Percentiles rank a stretch among this genome's conserved stretches.
Evolutionary conservation across 768 basidiomycete species (phyloP).

Genomic region (Lactarius sp.): DNA sequence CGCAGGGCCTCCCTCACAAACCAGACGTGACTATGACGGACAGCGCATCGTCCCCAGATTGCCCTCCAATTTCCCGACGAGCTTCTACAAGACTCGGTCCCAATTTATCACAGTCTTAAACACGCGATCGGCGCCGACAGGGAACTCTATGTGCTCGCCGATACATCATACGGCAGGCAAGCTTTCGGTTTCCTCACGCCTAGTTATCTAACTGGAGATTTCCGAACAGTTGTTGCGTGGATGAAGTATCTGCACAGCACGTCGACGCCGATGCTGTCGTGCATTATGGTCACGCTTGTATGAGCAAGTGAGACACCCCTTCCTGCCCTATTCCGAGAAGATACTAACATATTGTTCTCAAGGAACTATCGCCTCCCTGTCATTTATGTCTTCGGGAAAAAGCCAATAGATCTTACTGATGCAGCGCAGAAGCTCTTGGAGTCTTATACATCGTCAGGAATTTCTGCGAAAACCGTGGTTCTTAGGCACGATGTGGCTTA

Average conservation of each 20-base stretch:
- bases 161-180: slow-evolving; percentile 96
- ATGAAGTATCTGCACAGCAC: slow-evolving; percentile 93
- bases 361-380: slow-evolving; percentile 88
- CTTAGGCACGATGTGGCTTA: slow-evolving; percentile 78
- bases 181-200: slow-evolving; percentile 26
- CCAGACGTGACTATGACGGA: slow-evolving; percentile 1
- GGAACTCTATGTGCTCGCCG: slow-evolving; percentile 89
- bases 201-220: not conserved
- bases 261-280: slow-evolving; percentile 87
- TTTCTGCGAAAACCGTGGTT: slow-evolving; percentile 37
- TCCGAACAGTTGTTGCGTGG: slow-evolving; percentile 79
- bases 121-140: slow-evolving; percentile 38
- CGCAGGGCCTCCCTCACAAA: slow-evolving; percentile 26
- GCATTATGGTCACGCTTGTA: slow-evolving; percentile 95
- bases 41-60: slow-evolving; percentile 42
- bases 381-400: slow-evolving; percentile 85
- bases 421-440: slow-evolving; percentile 43
- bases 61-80: slow-evolving; percentile 97
- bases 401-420: slow-evolving; percentile 50
- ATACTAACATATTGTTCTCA: not conserved
- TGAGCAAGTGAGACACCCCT: slow-evolving; percentile 59
- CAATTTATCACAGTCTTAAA: slow-evolving; percentile 69
- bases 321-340: not conserved
- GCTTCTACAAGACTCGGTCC: slow-evolving; percentile 79
- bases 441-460: slow-evolving; percentile 29